Base-by-base conservation (phyloP, 148 eudicot species). In the Polygonum maritimum region DNA sequence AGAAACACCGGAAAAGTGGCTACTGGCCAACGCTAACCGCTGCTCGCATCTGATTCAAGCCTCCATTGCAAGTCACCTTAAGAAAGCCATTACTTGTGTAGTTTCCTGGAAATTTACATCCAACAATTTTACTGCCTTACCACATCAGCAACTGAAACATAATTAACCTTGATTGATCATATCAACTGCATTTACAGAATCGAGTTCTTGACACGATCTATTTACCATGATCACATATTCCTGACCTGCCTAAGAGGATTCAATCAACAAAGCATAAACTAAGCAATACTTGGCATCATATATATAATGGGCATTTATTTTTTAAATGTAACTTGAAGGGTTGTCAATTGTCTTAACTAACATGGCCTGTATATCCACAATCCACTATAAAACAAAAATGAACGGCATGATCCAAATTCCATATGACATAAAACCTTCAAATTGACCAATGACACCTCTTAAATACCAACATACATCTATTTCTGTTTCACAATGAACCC, bases 1-100 rank as follows among this genome's bases (percentile, higher is more conserved):
- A 67, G 45, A 16, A 33, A 67, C 36, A 14, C 16, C 19, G n/a
- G 19, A 15, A 44, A 16, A 14, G 71, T 35, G 21, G 21, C 21
- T 21, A 38, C 35, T 41, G 8, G n/a, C n/a, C 41, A 5, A 67
- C 71, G 38, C 71, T 67, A 80, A 93, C 98, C 92, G 92, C 98
- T 82, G 98, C 90, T 73, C 98, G 92, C 98, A 93, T 93, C 84
- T 91, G 98, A 85, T 93, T 93, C 90, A 93, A 84, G 45, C 98
- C 98, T 73, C 98, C 98, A 76, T 93, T 93, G 88, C 96, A 91
- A 69, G 92, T 85, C 33, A 93, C 92, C 80, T 81, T 88, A 10
- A 93, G 86, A 80, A 85, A 93, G 58, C 98, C 98, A 69, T 88
- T 93, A 81, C 94, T 93, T 71, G 84, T 84, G 77, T 93, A 93